Conservation (phyloP, 169 alveolate species). For the Cryptosporidium sp. region DNA sequence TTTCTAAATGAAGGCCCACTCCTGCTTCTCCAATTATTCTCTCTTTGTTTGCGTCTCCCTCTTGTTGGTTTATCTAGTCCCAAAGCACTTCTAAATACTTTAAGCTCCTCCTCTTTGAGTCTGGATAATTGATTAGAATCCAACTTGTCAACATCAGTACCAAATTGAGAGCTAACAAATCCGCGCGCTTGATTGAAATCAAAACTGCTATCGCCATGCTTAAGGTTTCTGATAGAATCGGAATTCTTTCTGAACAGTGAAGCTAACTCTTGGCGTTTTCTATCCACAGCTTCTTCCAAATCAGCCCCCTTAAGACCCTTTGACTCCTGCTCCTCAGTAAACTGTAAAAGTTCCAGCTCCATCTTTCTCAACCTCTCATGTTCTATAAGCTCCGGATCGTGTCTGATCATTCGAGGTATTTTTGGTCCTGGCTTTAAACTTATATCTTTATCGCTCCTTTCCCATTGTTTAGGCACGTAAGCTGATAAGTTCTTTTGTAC, state of each 20-base stretch:
- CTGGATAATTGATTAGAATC: constrained; percentile 16
- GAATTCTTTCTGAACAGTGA: background rate
- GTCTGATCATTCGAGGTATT: constrained; percentile 3
- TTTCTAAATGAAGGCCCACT: background rate
- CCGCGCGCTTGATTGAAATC: background rate
- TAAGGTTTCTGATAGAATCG: no score
- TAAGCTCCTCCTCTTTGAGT: constrained; percentile 77
- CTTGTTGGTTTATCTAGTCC: constrained; percentile 17
- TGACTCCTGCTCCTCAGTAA: constrained; percentile 43
- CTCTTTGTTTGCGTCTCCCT: constrained; percentile 1
- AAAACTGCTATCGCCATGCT: background rate
- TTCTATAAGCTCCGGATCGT: constrained; percentile 82
- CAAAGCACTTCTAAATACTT: constrained; percentile 73
- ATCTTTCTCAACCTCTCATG: constrained; percentile 86
- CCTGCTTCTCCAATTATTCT: background rate
- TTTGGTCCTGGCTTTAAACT: constrained; percentile 17
- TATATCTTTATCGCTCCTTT: constrained; percentile 77
- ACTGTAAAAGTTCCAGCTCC: constrained; percentile 80
- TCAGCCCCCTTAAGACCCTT: constrained; percentile 41
- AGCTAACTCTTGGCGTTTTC: constrained; percentile 13
- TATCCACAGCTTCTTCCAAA: constrained; percentile 31
- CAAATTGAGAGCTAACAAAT: background rate
- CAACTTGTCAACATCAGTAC: background rate
- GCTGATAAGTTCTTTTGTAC: constrained; percentile 85
- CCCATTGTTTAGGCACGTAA: constrained; percentile 77